Evolutionary conservation across 1,139 yeast genomes (phyloP), one percentile per base, ranked within the genome.

Genomic region (Arxiozyma slooffiae): DNA sequence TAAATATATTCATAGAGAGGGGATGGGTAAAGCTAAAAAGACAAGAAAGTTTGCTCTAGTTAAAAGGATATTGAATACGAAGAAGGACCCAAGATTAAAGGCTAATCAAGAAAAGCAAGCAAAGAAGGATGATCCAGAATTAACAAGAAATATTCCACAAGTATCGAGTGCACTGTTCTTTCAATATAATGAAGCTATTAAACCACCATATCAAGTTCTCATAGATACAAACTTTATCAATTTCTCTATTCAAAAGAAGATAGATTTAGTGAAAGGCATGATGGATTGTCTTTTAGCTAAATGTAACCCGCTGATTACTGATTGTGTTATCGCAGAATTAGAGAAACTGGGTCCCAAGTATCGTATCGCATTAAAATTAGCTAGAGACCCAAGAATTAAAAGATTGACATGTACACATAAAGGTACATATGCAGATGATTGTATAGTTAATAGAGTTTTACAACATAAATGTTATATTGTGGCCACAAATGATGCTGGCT

Each of bases 401-500:
- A 75, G 97, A 55, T 74, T 92, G 46, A 86, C 82, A 43, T 92
- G 98, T 65, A 76, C 94, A 20, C 98, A 92, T 64, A 85, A 83
- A 60, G 98, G 98, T 20, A 92, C 96, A 0, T 92, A 92, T 74
- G 98, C 98, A 36, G 98, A 92, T 80, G 98, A 92, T 70, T 92
- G 98, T 68, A 70, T 92, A 40, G 97, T 92, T 26, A 83, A 85
- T 65, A 75, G 98, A 58, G 95, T 92, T 7, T 78, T 90, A 69
- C 97, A 90, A 64, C 97, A 92, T 70, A 92, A 92, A 66, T 92
- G 98, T 69, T 92, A 82, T 65, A 90, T 92, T 52, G 97, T 92
- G 41, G 98, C 98, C 44, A 90, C 97, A 1, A 92, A 92, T 68
- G 98, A 92, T 81, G 97, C 96, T n/a, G 97, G 92, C 61, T 74